Evolutionary conservation across 2,329 filamentous ascomycete genomes (phyloP).

Genomic region (Colletotrichum melonis): DNA sequence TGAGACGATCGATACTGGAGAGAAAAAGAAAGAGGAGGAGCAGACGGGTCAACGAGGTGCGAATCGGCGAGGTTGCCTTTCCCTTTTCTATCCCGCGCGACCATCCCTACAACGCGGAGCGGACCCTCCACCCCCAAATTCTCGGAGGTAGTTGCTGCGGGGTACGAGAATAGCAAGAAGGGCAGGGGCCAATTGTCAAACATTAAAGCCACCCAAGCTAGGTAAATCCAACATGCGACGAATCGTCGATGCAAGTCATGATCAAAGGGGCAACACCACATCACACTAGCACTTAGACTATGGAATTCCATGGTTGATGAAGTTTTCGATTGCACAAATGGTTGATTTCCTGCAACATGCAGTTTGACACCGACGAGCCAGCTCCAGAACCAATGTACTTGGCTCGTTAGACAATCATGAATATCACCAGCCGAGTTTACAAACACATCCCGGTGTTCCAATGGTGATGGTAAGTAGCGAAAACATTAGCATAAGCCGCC

Average conservation of each 20-base stretch:
- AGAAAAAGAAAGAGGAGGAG: not conserved
- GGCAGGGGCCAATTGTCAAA: not conserved
- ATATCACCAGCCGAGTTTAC: not conserved
- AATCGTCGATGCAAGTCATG: not conserved
- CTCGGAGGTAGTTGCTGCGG: conserved; percentile 29
- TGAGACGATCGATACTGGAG: too few species aligned
- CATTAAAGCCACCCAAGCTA: too few species aligned
- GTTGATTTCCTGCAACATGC: not conserved
- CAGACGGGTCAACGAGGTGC: not conserved
- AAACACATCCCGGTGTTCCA: not conserved
- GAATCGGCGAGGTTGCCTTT: conserved; percentile 9
- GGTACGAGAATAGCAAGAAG: conserved; percentile 13
- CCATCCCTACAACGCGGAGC: conserved; percentile 1
- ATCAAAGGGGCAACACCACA: not conserved
- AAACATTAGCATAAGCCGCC: not conserved
- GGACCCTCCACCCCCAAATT: conserved; percentile 5
- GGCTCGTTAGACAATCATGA: not conserved
- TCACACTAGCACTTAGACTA: not conserved
- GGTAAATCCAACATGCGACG: not conserved
- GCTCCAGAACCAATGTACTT: too few species aligned
- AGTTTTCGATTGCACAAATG: too few species aligned
- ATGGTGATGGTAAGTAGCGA: not conserved
- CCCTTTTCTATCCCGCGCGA: conserved; percentile 19
- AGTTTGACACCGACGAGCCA: not conserved
- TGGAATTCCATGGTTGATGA: too few species aligned